Conservation (phyloP, 371 early-diverging fungal genomes). For the Rhizomucor miehei region DNA sequence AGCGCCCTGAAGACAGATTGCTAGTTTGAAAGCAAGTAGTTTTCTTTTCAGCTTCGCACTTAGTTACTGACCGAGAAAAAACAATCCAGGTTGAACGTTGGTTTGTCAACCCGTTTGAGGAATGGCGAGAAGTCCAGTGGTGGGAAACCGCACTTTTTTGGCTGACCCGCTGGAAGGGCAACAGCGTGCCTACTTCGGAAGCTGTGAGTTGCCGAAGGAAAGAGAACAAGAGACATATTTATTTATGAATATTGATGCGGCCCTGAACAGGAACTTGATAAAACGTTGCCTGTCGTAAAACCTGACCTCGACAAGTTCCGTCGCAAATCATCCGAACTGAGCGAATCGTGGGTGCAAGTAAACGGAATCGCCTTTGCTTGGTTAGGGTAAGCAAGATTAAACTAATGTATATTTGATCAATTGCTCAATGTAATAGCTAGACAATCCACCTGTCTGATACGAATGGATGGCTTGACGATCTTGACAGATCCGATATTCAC, state of each 20-base stretch:
- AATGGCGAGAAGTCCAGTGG: conserved; percentile 49
- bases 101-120: conserved; percentile 62
- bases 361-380: conserved; percentile 42
- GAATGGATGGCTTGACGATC: conserved; percentile 54
- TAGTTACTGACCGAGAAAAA: conserved; percentile 1
- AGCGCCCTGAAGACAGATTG: conserved; percentile 40
- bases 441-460: conserved; percentile 61
- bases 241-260: background rate
- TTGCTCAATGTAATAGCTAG: conserved; percentile 18
- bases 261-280: conserved; percentile 24
- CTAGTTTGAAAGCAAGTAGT: conserved; percentile 32
- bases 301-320: conserved; percentile 28
- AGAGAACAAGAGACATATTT: background rate
- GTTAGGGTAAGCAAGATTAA: conserved; percentile 32
- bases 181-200: conserved; percentile 38
- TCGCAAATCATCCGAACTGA: conserved; percentile 4
- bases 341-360: conserved; percentile 19
- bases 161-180: conserved; percentile 43
- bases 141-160: conserved; percentile 49
- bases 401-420: background rate
- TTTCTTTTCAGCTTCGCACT: background rate
- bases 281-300: conserved; percentile 39
- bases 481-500: conserved; percentile 63
- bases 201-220: conserved; percentile 13
- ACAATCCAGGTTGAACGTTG: conserved; percentile 45